Evolutionary conservation across 2,329 filamentous ascomycete genomes (phyloP), one percentile per base, ranked within the genome.

Genomic region (Fusarium brevicatenulatum): DNA sequence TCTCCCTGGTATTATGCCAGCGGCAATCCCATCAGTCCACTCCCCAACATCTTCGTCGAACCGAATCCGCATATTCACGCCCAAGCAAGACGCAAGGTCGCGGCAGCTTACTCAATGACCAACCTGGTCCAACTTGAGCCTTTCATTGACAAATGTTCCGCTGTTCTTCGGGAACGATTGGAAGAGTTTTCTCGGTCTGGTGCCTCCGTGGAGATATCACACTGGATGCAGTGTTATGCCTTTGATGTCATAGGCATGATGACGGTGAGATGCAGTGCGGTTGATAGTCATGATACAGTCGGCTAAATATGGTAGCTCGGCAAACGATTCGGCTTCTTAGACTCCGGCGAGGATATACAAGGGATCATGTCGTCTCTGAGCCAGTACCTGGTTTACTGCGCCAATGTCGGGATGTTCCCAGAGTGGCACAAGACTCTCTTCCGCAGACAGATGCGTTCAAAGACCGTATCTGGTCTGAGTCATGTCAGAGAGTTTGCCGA

Each of bases 281-380:
- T 4, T 18, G 5, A 2, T 4, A 19, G 3, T 0, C 9, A 0
- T 0, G 7, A 53, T 7, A 6, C 5, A 7, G 6, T 4, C 15
- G 1, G 13, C 25, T 23, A 5, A 42, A 2, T 18, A 2, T 13
- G 9, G 10, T 15, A 55, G 52, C 15, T 55, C 11, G 37, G 52
- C 0, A 43, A 43, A 3, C 21, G 25, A 5, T 43, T 55, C 15
- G 52, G 52, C 11, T 55, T 55, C 21, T 7, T 55, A 16, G 54
- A 56, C 2, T 9, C 9, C 0, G 39, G 54, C 13, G 5, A 46
- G 13, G 54, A 44, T 25, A 32, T 56, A 36, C 54, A 56, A 12
- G 54, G 54, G 0, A 56, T 56, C 18, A 43, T 55, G 52, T 43
- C 52, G 15, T 55, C 52, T 2, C 9, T 55, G 15, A 32, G 21